Conservation (phyloP, 768 basidiomycete species). For the Gelatoporia subvermispora region DNA sequence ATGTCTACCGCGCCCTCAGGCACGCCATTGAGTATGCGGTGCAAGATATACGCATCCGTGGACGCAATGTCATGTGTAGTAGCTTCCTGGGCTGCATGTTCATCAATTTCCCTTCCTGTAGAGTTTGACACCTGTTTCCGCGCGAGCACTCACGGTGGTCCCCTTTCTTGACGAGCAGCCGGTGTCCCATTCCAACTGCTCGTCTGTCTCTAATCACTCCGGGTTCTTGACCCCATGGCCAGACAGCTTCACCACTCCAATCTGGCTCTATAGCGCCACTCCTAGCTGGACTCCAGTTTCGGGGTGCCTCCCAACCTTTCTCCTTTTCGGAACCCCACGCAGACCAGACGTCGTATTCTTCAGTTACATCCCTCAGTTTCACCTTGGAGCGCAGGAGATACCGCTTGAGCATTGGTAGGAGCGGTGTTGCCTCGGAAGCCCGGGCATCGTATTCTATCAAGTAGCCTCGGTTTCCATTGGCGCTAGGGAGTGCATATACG, state of each 20-base stretch:
- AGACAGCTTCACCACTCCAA: constrained; percentile 47
- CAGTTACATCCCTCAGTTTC: constrained; percentile 70
- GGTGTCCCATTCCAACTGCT: constrained; percentile 73
- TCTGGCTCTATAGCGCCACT: constrained; percentile 77
- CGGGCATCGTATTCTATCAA: constrained; percentile 70
- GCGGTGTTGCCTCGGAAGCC: constrained; percentile 51
- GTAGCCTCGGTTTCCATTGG: constrained; percentile 46
- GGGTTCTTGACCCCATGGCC: constrained; percentile 61
- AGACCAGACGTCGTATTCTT: constrained; percentile 77
- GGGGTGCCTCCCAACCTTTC: constrained; percentile 34
- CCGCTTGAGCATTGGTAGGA: constrained; percentile 72
- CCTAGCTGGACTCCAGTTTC: constrained; percentile 50
- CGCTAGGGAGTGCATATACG: constrained; percentile 57
- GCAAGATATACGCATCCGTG: constrained; percentile 62
- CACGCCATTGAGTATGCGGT: constrained; percentile 77
- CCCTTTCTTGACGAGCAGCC: constrained; percentile 67
- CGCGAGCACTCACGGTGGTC: constrained; percentile 66
- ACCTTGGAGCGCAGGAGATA: constrained; percentile 89
- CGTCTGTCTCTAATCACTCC: constrained; percentile 55
- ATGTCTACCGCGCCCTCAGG: constrained; percentile 86
- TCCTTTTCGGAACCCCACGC: constrained; percentile 60
- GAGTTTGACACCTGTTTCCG: constrained; percentile 5
- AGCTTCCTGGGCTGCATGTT: constrained; percentile 43
- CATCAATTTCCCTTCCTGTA: not conserved
- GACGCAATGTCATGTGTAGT: constrained; percentile 51